Percentiles rank a stretch among this genome's conserved stretches.
phyloP scores from a whole-genome alignment of 2,329 filamentous ascomycete genomes.

The Alternaria postmessia region DNA sequence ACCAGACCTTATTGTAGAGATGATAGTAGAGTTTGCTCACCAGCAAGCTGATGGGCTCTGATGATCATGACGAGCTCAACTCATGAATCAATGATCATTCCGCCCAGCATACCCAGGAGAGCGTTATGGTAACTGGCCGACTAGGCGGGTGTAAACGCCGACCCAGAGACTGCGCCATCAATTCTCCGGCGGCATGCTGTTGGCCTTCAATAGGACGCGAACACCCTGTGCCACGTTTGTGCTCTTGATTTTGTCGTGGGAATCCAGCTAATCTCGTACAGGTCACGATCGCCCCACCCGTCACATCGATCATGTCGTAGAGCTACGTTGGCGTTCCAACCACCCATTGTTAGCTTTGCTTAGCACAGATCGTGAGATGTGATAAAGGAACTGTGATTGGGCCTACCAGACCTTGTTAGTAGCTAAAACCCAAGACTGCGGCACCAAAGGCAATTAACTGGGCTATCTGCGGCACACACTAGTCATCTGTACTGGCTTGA shows the following conservation, averaged over 20 bases:
- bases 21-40: not conserved
- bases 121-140: not conserved
- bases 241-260: not conserved
- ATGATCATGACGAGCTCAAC: not conserved
- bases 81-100: not conserved
- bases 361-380: not conserved
- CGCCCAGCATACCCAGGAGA: not conserved
- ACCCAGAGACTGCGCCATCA: not conserved
- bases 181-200: not conserved
- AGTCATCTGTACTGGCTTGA: not conserved
- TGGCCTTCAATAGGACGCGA: not conserved
- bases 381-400: slow-evolving; percentile 1
- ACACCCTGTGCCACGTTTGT: not conserved
- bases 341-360: not conserved
- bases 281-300: slow-evolving; percentile 5
- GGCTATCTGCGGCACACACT: not conserved
- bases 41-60: not conserved
- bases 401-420: not conserved
- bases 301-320: slow-evolving; percentile 4
- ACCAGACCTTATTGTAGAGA: not conserved
- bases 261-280: slow-evolving; percentile 1
- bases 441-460: slow-evolving; percentile 2
- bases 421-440: slow-evolving; percentile 5
- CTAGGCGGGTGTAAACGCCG: not conserved
- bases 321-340: slow-evolving; percentile 2